Percentiles rank a stretch among this genome's conserved stretches.
Conservation (phyloP, 192 early-diverging fungal species). For the Backusella sp. region DNA sequence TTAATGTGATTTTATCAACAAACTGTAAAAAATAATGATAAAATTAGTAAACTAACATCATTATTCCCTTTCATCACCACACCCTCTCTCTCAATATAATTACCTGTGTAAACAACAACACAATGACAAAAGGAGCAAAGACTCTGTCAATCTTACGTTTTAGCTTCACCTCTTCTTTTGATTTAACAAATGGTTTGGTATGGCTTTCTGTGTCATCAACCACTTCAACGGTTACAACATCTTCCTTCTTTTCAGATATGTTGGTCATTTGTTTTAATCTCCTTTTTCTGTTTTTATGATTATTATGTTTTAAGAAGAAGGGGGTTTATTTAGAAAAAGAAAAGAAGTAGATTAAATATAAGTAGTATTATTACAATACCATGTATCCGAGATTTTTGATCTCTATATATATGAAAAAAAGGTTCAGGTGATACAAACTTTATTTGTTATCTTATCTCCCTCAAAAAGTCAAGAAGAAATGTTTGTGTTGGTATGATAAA, state of each 20-base stretch:
- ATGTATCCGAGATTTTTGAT: not conserved
- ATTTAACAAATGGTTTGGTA: not conserved
- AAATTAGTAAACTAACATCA: not conserved
- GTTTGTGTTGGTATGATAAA: not conserved
- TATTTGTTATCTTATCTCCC: not conserved
- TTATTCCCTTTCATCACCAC: not conserved
- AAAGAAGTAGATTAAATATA: not conserved
- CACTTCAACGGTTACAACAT: not conserved
- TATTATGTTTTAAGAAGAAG: not conserved
- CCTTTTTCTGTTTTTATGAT: not conserved
- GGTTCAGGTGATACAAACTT: not conserved
- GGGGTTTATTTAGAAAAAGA: not conserved
- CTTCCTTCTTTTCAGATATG: not conserved
- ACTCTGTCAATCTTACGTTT: not conserved
- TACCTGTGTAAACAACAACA: constrained; percentile 12
- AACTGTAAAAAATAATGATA: not conserved
- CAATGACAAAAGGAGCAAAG: not conserved
- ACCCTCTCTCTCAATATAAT: not conserved
- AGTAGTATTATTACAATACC: not conserved
- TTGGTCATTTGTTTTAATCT: not conserved
- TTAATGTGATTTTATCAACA: constrained; percentile 1
- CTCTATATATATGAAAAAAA: not conserved
- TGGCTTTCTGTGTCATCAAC: not conserved
- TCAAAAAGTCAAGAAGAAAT: not conserved
- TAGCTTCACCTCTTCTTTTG: not conserved